Conservation (phyloP, 2,329 filamentous ascomycete genomes). For the Alternaria sp. region DNA sequence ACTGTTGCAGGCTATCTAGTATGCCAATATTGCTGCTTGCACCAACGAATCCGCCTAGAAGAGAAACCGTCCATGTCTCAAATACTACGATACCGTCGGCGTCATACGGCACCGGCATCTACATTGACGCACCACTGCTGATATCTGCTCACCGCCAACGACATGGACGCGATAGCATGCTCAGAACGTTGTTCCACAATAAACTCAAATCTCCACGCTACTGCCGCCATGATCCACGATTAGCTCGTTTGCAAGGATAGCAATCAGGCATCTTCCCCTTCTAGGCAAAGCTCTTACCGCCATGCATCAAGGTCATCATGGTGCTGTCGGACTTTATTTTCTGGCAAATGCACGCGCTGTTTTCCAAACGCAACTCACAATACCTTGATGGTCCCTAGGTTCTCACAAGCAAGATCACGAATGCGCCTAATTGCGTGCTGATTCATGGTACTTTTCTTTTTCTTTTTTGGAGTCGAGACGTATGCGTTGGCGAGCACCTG, state of each 20-base stretch:
- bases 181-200: not conserved
- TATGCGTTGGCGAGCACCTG: not conserved
- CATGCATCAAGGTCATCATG: slow-evolving; percentile 31
- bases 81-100: not conserved
- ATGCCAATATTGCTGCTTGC: not conserved
- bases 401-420: slow-evolving; percentile 18
- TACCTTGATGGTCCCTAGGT: slow-evolving; percentile 28
- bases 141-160: slow-evolving; percentile 19
- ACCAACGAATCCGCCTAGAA: not conserved
- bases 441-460: not conserved
- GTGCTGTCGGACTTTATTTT: slow-evolving; percentile 28
- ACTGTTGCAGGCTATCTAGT: not conserved
- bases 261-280: slow-evolving; percentile 2
- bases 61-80: not conserved
- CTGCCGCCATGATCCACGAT: slow-evolving; percentile 19
- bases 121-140: not conserved
- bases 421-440: not conserved
- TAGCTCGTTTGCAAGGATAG: slow-evolving; percentile 17
- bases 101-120: not conserved
- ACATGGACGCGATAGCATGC: slow-evolving; percentile 11
- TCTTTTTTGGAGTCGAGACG: not conserved
- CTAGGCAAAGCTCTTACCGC: slow-evolving; percentile 24
- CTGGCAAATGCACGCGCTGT: slow-evolving; percentile 14
- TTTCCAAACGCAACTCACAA: slow-evolving; percentile 21
- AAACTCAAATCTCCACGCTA: slow-evolving; percentile 25